A percentile compares a stretch with the other conserved stretches of the same genome.
These are phyloP conservation scores for Arxiozyma bovina DNA, from an alignment of 1,139 yeast genomes.

Conservation along the genomic window DNA sequence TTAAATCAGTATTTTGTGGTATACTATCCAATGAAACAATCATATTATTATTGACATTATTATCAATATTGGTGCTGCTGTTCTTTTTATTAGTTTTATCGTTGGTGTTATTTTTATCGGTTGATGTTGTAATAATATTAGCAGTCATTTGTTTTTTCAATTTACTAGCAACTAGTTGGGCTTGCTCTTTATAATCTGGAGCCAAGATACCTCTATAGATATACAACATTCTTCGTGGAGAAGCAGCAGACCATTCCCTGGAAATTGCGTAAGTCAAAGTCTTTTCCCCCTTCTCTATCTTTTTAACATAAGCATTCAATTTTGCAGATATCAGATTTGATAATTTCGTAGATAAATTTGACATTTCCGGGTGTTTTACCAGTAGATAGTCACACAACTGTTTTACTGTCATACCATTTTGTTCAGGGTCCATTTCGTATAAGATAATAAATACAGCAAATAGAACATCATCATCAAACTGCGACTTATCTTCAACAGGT, in stretches of 20 bases:
- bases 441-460: conserved; percentile 64
- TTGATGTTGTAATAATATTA: neutral
- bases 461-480: conserved; percentile 67
- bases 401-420: conserved; percentile 76
- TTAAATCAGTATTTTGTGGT: neutral
- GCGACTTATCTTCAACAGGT: conserved; percentile 54
- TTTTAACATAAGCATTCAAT: conserved; percentile 71
- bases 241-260: conserved; percentile 83
- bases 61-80: neutral
- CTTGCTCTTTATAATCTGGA: conserved; percentile 62
- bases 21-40: neutral
- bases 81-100: neutral
- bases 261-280: conserved; percentile 63
- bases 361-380: conserved; percentile 73
- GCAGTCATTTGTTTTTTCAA: conserved; percentile 16
- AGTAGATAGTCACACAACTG: conserved; percentile 69
- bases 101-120: neutral
- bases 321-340: conserved; percentile 75
- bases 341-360: conserved; percentile 67
- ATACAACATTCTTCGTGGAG: conserved; percentile 81
- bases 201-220: conserved; percentile 72
- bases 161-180: conserved; percentile 42
- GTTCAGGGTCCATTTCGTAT: conserved; percentile 56
- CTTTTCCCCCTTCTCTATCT: conserved; percentile 71
- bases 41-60: neutral